A percentile compares a stretch with the other conserved stretches of the same genome.
These are phyloP conservation scores for Hordeum vulgare DNA, from an alignment of 176 grass and related monocot species.

Conservation along the genomic window DNA sequence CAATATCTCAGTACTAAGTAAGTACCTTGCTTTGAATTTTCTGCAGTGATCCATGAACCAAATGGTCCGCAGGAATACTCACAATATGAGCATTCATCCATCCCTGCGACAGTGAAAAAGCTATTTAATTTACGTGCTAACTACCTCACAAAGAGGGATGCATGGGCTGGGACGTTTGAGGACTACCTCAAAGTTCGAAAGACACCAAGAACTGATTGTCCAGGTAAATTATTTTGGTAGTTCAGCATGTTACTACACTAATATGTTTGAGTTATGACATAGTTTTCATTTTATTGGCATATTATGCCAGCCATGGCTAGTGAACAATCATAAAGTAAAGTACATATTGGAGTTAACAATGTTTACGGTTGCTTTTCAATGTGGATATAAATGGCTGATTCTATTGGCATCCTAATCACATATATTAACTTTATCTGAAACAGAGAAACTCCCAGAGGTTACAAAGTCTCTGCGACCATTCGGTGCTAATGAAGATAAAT, in stretches of 20 bases:
- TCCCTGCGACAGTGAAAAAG: constrained; percentile 74
- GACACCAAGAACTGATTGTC: constrained; percentile 80
- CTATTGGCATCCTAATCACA: background rate
- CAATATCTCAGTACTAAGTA: background rate
- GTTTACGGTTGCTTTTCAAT: background rate
- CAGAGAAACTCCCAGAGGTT: constrained; percentile 94
- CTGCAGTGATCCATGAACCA: constrained; percentile 79
- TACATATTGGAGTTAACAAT: background rate
- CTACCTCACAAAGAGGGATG: constrained; percentile 90
- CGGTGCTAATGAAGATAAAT: constrained; percentile 73
- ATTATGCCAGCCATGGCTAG: background rate
- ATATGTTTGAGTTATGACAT: background rate
- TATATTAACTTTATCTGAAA: background rate
- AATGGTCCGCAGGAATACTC: constrained; percentile 48
- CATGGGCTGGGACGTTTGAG: constrained; percentile 88
- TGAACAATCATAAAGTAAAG: background rate
- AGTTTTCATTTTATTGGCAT: background rate
- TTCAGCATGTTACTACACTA: background rate
- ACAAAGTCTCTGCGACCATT: constrained; percentile 74
- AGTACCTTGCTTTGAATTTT: constrained; percentile 20
- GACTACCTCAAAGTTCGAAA: constrained; percentile 47
- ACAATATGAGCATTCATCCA: constrained; percentile 85
- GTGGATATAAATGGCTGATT: background rate
- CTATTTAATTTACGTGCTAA: constrained; percentile 89
- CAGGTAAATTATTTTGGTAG: constrained; percentile 36